Evolutionary conservation across 805 yeast species (phyloP).

Genomic region (Candida dajiaensis): DNA sequence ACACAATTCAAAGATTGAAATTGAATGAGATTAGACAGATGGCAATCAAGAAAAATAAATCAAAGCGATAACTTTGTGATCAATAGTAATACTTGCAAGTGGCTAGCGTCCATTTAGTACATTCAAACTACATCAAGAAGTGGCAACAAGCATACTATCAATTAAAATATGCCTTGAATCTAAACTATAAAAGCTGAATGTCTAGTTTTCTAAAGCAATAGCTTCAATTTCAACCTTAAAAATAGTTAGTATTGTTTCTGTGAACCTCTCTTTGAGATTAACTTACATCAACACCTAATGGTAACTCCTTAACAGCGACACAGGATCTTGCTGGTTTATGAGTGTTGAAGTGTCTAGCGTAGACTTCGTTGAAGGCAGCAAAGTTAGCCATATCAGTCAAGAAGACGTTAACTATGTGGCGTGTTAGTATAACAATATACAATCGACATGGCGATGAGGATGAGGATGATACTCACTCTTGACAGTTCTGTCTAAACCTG

Average conservation of each 20-base stretch:
- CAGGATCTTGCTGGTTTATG: conserved; percentile 97
- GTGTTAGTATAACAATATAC: not conserved
- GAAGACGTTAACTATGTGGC: conserved; percentile 53
- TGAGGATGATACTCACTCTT: conserved; percentile 43
- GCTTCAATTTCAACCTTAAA: conserved; percentile 76
- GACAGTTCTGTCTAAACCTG: conserved; percentile 75
- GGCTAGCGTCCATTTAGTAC: too few relatives aligned
- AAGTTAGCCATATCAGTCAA: conserved; percentile 87
- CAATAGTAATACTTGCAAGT: too few relatives aligned
- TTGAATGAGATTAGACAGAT: too few relatives aligned
- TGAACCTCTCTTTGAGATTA: not conserved
- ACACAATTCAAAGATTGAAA: too few relatives aligned
- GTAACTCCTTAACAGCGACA: conserved; percentile 89
- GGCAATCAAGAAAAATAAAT: too few relatives aligned
- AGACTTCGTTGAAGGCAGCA: conserved; percentile 79
- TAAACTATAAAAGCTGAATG: not conserved
- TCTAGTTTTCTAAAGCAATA: conserved; percentile 44
- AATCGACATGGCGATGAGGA: too few relatives aligned
- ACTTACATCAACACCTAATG: conserved; percentile 67
- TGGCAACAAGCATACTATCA: not conserved
- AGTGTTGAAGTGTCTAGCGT: conserved; percentile 64
- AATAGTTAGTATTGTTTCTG: conserved; percentile 10
- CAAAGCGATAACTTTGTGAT: too few relatives aligned
- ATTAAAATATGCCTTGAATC: too few relatives aligned
- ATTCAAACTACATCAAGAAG: not conserved